Base-by-base conservation (phyloP, 2,329 filamentous ascomycete species). In the Drechslera avenae region DNA sequence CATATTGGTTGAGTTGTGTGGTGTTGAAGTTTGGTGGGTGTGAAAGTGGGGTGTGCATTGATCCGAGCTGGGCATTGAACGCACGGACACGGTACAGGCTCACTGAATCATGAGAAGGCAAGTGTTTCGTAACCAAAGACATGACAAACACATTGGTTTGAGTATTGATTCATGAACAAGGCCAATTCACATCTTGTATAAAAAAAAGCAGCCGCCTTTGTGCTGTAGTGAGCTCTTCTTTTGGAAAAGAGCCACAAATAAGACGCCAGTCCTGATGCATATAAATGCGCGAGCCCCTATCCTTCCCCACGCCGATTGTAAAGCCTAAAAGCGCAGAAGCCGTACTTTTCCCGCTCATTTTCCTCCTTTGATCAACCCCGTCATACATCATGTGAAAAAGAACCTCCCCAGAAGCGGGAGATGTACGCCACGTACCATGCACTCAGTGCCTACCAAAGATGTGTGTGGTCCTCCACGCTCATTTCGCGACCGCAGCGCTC, bases 401-500 rank as follows among this genome's bases (percentile, higher is more conserved):
- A 28, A 33, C 47, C 47, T 54, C 51, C 51, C 51, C 51, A 50
- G 54, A 55, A 52, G 52, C 57, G 44, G 46, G 32, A 46, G 17
- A 26, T 34, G 19, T 28, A 34, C 32, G 36, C 12, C 23, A 19
- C 30, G 6, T 19, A 32, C 42, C 42, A 37, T 26, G 13, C 31
- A 39, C 43, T 33, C 16, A 45, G 36, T 12, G 23, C 23, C 28
- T 36, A 39, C n/a, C n/a, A 35, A 30, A 23, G 26, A n/a, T 32
- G 8, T 14, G 19, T 39, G 8, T 26, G n/a, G n/a, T 31, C 16
- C 9, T 17, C 6, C 18, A 43, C 4, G 50, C 62, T 74, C 68
- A 80, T 64, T 76, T 79, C 46, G 77, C 79, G 21, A 81, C 79
- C 13, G 79, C 79, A 30, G 78, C 77, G 49, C 81, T 96, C 64